Base-by-base conservation (phyloP, 371 early-diverging fungal genomes). In the Mucor indicus region DNA sequence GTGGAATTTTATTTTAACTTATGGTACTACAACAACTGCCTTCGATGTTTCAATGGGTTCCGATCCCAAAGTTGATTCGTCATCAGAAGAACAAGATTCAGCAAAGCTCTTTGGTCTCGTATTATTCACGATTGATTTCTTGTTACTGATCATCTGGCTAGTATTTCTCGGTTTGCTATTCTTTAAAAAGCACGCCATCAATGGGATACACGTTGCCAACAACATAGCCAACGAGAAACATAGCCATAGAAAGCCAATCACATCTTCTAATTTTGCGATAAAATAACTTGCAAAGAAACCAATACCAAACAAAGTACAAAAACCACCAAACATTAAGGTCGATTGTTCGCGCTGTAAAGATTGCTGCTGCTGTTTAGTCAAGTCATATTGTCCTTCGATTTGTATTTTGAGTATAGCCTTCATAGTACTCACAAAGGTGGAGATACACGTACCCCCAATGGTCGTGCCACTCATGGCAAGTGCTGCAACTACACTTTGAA, bases 401-500 rank as follows among this genome's bases (percentile, higher is more conserved):
- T 33, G 3, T 5, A 30, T 12, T 17, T 36, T 23, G 36, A 30
- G 30, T 33, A 41, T 17, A 11, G 12, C 17, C 19, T 42, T 30
- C 4, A 41, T 23, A 35, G 39, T 54, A 11, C 20, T 29, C 8
- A 31, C 12, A 4, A 54, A 6, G 8, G 29, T 12, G 1, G 55
- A 47, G 2, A 42, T 31, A 21, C 21, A 25, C 6, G 41, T 36
- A 11, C 41, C 48, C 1, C 42, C 30, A 13, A 48, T 30, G 3
- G 48, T 42, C 1, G 37, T 42, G 1, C 48, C 55, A 2, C 33
- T 33, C 20, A 54, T 29, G 10, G 33, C 20, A 2, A 54, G 19
- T 9, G 55, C 55, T 2, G 55, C 19, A 12, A 54, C 48, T 8
- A 54, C 16, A n/a, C 55, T 48, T 17, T 47, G 48, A 2, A 54